phyloP scores from a whole-genome alignment of 164 flowering plant genomes.

The Vitis riparia region DNA sequence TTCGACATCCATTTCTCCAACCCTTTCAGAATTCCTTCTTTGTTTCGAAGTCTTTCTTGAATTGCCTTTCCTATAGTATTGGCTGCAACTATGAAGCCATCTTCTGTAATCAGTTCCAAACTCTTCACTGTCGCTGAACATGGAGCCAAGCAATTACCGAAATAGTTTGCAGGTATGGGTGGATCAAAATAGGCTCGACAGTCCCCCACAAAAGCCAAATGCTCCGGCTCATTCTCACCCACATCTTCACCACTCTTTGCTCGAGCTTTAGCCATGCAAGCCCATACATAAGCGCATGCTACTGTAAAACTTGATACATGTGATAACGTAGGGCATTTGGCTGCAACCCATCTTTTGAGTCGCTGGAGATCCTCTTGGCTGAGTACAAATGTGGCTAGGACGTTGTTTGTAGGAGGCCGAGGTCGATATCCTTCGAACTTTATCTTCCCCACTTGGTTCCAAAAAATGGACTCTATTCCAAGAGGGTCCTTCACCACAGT shows the following conservation, averaged over 20 bases:
- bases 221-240: neutral
- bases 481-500: slow-evolving; percentile 12
- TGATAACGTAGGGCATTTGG: neutral
- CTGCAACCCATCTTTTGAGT: slow-evolving; percentile 6
- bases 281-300: slow-evolving; percentile 35
- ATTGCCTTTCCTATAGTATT: slow-evolving; percentile 24
- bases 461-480: slow-evolving; percentile 3
- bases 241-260: neutral
- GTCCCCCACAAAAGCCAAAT: slow-evolving; percentile 27
- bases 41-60: slow-evolving; percentile 4
- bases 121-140: slow-evolving; percentile 1
- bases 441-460: neutral
- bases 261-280: slow-evolving; percentile 26
- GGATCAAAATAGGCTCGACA: slow-evolving; percentile 29
- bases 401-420: neutral
- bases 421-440: neutral
- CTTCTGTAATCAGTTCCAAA: slow-evolving; percentile 18
- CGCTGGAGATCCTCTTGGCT: neutral
- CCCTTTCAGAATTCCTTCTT: slow-evolving; percentile 11
- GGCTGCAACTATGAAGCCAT: slow-evolving; percentile 31
- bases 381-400: slow-evolving; percentile 9
- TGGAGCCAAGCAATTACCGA: slow-evolving; percentile 43
- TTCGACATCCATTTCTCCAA: slow-evolving; percentile 22
- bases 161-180: slow-evolving; percentile 40
- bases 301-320: slow-evolving; percentile 31